Evolutionary conservation across 345 rosid species (phyloP), one percentile per base, ranked within the genome.

Genomic region (Brassica incana): DNA sequence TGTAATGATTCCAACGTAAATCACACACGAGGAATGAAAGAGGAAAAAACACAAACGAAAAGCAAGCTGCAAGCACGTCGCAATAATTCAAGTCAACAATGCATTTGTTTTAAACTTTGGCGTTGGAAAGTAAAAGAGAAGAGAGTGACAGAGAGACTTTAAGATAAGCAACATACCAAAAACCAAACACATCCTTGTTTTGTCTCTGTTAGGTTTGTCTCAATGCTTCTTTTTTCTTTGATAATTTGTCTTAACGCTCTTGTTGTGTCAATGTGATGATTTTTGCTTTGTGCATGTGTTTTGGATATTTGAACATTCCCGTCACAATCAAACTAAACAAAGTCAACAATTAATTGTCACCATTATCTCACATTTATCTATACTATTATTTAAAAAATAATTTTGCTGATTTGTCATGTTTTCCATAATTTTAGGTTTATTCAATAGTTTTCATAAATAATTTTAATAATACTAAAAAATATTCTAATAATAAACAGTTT

Each of bases 81-180:
- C 38, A 35, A 52, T 72, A 59, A 66, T 11, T n/a, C 5, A 79
- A 67, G 73, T 67, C 78, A 73, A 43, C 69, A 59, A 33, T 15
- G 20, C 38, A 45, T 12, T 61, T 14, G 75, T 67, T 62, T 68
- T 1, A 50, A 79, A 50, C 75, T 79, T 79, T 68, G 75, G 78
- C 63, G 75, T 61, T 74, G 78, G 75, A 74, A 79, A 79, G 71
- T 0, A 32, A 67, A 73, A 78, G 73, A 73, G 63, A 45, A 59
- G 73, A 78, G 77, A 78, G 82, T 79, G 74, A 73, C 70, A 67
- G 5, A n/a, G 40, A 43, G 68, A 78, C 72, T 72, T 78, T 72
- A 67, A 73, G 25, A 72, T 25, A 50, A 6, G 70, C 58, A 50
- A 60, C 63, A 74, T 50, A 74, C 66, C 71, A 62, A 68, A 79